phyloP scores from a whole-genome alignment of 2,329 filamentous ascomycete species.

The Alternaria panax region DNA sequence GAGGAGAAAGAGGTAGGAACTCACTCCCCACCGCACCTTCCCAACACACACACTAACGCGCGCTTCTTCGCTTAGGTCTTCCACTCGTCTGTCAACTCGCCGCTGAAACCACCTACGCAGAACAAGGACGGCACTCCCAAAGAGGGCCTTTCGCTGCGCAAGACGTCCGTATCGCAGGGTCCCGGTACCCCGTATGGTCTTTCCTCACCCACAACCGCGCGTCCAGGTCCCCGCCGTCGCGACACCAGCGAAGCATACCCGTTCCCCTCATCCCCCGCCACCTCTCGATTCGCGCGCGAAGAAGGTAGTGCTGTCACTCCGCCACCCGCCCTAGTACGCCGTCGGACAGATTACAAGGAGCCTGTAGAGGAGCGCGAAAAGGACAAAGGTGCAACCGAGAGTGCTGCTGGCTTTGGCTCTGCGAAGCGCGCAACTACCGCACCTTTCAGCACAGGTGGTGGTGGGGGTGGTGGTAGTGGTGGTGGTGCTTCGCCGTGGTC shows the following conservation, averaged over 20 bases:
- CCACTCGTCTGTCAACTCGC: conserved; percentile 87
- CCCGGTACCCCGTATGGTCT: conserved; percentile 70
- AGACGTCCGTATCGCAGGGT: conserved; percentile 80
- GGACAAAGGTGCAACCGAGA: conserved; percentile 53
- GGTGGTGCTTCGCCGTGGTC: conserved; percentile 65
- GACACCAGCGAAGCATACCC: conserved; percentile 79
- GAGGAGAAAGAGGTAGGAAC: conserved; percentile 69
- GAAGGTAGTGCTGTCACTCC: conserved; percentile 68
- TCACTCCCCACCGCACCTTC: conserved; percentile 1
- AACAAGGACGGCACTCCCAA: conserved; percentile 68
- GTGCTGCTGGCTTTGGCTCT: conserved; percentile 57
- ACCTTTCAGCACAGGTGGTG: conserved; percentile 58
- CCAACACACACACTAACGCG: conserved; percentile 20
- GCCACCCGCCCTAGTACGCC: conserved; percentile 66
- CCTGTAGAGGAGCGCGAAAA: conserved; percentile 58
- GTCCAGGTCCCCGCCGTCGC: conserved; percentile 79
- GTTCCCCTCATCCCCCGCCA: conserved; percentile 67
- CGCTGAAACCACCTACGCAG: conserved; percentile 82
- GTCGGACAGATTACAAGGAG: conserved; percentile 69
- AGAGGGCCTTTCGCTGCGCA: conserved; percentile 71
- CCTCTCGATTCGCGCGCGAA: conserved; percentile 67
- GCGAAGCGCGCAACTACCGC: conserved; percentile 65
- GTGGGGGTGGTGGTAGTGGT: conserved; percentile 54
- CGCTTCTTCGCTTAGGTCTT: conserved; percentile 68
- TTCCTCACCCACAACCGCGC: conserved; percentile 74